Evolutionary conservation across 306 rosid genomes (phyloP), one percentile per base, ranked within the genome.

Genomic region (Begonia masoniana): DNA sequence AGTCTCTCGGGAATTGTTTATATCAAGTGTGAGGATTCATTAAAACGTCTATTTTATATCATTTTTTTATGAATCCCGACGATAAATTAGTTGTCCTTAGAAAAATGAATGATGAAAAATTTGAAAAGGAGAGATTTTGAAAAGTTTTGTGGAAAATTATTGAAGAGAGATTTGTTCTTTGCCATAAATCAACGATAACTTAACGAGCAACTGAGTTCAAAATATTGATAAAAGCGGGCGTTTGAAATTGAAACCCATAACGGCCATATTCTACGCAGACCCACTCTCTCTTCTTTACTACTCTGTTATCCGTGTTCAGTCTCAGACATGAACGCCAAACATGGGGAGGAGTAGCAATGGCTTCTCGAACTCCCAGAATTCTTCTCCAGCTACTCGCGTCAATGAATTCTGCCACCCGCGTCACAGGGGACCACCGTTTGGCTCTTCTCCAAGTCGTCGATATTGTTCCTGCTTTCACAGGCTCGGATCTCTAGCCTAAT

Each of bases 391-490:
- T 91, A 11, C 70, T 91, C 14, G 95, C 83, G 52, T 82, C 88
- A 15, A 91, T 91, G 88, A 91, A 86, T 66, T 77, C 87, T 54
- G 55, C 80, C 45, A 70, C 78, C 58, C 75, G 88, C n/a, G 99
- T 91, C 55, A 91, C 96, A 54, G 96, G 99, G 12, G 99, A 91
- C 73, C 99, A 91, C 78, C 94, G 99, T 41, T 91, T 95, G 1
- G 82, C 99, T 8, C 92, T 91, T 43, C 92, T 91, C 11, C 99
- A 91, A 50, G 84, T 91, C 24, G 81, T 79, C 50, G 99, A 96
- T 2, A 91, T 91, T 24, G 93, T 91, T 15, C 99, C 99, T 0
- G 86, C 96, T 5, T 84, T 86, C 7, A 77, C 99, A 10, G 88
- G 93, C 16, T 68, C 94, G 26, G 96, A 82, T 51, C 84, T 91